Percentiles rank a stretch among this genome's conserved stretches.
Evolutionary conservation across 768 basidiomycete species (phyloP).

Genomic region (Leccinum subtestaceum): DNA sequence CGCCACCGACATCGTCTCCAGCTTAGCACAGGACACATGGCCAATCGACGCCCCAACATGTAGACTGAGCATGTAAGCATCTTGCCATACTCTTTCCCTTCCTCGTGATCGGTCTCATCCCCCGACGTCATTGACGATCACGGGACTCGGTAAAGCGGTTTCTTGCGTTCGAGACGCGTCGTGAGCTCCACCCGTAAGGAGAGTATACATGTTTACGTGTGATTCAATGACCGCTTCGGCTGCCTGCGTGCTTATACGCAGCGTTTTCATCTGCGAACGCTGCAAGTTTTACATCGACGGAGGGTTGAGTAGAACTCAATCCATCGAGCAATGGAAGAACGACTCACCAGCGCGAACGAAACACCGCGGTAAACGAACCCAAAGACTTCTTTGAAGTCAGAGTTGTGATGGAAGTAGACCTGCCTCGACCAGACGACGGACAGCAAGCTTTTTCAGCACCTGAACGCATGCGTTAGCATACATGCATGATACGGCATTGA

Average conservation of each 20-base stretch:
- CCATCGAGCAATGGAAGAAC: not conserved
- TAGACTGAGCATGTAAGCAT: not conserved
- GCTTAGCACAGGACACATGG: not conserved
- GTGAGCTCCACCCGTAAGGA: not conserved
- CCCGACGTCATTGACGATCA: slow-evolving; percentile 9
- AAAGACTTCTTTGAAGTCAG: slow-evolving; percentile 41
- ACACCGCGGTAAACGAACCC: slow-evolving; percentile 40
- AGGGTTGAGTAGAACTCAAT: not conserved
- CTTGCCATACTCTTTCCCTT: not conserved
- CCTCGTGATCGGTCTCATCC: slow-evolving; percentile 8
- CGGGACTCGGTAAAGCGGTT: not conserved
- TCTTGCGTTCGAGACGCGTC: not conserved
- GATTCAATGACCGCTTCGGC: slow-evolving; percentile 35
- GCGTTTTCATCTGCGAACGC: slow-evolving; percentile 31
- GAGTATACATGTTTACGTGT: slow-evolving; percentile 37
- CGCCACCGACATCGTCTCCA: too few species aligned
- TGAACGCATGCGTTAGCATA: not conserved
- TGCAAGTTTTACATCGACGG: not conserved
- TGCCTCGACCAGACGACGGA: slow-evolving; percentile 29
- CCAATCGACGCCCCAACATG: not conserved
- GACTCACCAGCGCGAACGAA: slow-evolving; percentile 40
- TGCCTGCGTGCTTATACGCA: slow-evolving; percentile 20
- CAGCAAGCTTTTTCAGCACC: slow-evolving; percentile 42
- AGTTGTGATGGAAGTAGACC: slow-evolving; percentile 38
- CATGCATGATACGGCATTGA: not conserved